phyloP scores from a whole-genome alignment of 345 rosid species.

The Eucalyptus erythrocorys region DNA sequence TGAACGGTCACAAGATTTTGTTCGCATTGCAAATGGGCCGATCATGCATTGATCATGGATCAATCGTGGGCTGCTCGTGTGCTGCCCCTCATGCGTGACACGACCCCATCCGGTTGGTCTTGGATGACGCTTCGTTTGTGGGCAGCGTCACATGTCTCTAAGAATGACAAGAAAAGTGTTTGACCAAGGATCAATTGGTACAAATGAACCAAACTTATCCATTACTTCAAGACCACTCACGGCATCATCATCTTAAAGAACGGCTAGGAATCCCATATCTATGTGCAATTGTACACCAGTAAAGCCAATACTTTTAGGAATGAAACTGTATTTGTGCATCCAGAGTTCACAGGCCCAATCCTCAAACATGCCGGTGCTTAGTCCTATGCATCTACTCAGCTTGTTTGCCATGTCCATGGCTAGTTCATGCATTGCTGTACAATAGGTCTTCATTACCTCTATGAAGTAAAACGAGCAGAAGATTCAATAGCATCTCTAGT shows the following conservation, averaged over 20 bases:
- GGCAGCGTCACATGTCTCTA: constrained; percentile 69
- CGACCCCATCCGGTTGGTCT: no score
- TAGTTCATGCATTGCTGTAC: constrained; percentile 34
- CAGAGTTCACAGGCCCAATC: constrained; percentile 78
- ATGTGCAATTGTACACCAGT: constrained; percentile 73
- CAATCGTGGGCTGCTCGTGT: no score
- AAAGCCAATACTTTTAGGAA: constrained; percentile 50
- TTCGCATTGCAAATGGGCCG: no score
- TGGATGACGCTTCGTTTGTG: no score
- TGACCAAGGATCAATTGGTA: constrained; percentile 42
- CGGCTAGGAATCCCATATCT: constrained; percentile 66
- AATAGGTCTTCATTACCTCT: constrained; percentile 46
- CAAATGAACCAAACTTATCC: constrained; percentile 33
- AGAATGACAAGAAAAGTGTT: constrained; percentile 75
- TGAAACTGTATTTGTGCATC: constrained; percentile 78
- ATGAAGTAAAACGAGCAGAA: constrained; percentile 5
- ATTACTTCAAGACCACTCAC: constrained; percentile 82
- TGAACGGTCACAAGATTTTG: no score
- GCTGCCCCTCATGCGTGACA: no score
- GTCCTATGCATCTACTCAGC: constrained; percentile 41
- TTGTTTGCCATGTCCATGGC: constrained; percentile 36
- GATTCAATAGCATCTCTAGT: background rate
- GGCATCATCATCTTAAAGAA: constrained; percentile 78
- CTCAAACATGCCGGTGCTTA: constrained; percentile 17
- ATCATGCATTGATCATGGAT: no score